These are phyloP conservation scores for Kodamaea ohmeri DNA, from an alignment of 1,139 yeast species.

Conservation along the genomic window DNA sequence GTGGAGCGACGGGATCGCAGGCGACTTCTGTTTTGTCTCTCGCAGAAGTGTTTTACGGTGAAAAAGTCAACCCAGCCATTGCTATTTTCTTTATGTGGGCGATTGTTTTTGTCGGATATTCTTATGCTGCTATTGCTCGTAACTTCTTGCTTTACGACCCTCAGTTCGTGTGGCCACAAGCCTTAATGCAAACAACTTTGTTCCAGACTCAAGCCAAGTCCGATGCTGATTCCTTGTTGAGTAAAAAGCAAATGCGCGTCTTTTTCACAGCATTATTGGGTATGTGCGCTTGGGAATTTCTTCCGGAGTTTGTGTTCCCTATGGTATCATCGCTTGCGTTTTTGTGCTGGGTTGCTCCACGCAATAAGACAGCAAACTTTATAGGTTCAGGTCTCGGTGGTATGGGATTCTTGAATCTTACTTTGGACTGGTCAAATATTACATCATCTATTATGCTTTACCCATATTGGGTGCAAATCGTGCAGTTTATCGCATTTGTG, in stretches of 20 bases:
- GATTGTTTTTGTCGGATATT: constrained; percentile 47
- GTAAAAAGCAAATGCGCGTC: constrained; percentile 31
- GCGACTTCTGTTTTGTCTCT: constrained; percentile 42
- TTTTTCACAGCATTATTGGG: constrained; percentile 29
- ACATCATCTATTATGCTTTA: constrained; percentile 42
- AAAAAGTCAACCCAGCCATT: constrained; percentile 27
- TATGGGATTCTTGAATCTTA: constrained; percentile 40
- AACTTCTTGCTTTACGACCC: constrained; percentile 42
- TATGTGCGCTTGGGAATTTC: constrained; percentile 40
- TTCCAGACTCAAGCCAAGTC: constrained; percentile 33
- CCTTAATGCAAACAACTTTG: constrained; percentile 46
- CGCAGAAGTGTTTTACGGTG: constrained; percentile 39
- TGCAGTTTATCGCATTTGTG: constrained; percentile 42
- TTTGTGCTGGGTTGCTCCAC: constrained; percentile 45
- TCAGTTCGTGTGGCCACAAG: constrained; percentile 45
- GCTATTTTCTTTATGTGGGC: constrained; percentile 45
- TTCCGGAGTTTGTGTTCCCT: constrained; percentile 44
- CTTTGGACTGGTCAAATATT: constrained; percentile 47
- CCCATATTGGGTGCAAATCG: constrained; percentile 46
- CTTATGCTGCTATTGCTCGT: constrained; percentile 46
- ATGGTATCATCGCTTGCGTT: constrained; percentile 41
- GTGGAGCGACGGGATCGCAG: constrained; percentile 46
- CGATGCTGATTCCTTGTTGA: constrained; percentile 19
- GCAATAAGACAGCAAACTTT: constrained; percentile 34
- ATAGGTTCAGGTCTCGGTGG: constrained; percentile 48